Conservation (phyloP, 768 basidiomycete genomes). For the Agaricus blazei region DNA sequence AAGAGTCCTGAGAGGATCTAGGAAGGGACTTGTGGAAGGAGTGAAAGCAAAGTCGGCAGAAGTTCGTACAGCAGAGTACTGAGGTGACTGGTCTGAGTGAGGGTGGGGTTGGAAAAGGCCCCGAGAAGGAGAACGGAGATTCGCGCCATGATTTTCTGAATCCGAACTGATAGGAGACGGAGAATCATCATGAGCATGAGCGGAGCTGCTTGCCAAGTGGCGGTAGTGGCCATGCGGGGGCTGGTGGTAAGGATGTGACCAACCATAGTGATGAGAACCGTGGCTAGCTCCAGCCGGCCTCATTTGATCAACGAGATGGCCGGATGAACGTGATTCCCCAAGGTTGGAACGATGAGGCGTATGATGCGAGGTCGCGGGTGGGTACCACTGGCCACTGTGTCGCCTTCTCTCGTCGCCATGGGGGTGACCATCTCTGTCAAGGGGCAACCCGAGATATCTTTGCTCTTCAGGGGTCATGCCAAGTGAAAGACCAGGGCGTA, state of each 20-base stretch:
- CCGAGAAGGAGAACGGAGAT: conserved; percentile 27
- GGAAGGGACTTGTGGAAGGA: conserved; percentile 76
- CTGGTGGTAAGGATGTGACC: conserved; percentile 40
- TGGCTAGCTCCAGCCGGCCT: conserved; percentile 18
- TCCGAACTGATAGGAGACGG: conserved; percentile 71
- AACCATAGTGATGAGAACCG: conserved; percentile 22
- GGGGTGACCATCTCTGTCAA: conserved; percentile 28
- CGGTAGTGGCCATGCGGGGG: conserved; percentile 29
- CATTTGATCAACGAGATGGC: conserved; percentile 35
- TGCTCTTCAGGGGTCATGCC: conserved; percentile 27
- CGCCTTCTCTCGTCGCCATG: conserved; percentile 25
- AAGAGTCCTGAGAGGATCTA: conserved; percentile 70
- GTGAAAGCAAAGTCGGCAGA: conserved; percentile 41
- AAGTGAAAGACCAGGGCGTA: conserved; percentile 28
- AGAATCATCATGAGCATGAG: conserved; percentile 54
- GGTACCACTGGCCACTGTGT: conserved; percentile 56
- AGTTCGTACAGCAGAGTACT: conserved; percentile 24
- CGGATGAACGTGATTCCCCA: conserved; percentile 35
- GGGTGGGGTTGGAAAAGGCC: conserved; percentile 25
- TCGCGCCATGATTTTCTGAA: conserved; percentile 38
- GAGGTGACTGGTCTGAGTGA: conserved; percentile 23
- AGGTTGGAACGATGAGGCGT: conserved; percentile 23
- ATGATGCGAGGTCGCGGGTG: conserved; percentile 27
- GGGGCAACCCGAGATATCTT: conserved; percentile 34
- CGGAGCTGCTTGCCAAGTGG: conserved; percentile 20